Conservation (phyloP, 331 rosid species). For the Acacia pycnantha region DNA sequence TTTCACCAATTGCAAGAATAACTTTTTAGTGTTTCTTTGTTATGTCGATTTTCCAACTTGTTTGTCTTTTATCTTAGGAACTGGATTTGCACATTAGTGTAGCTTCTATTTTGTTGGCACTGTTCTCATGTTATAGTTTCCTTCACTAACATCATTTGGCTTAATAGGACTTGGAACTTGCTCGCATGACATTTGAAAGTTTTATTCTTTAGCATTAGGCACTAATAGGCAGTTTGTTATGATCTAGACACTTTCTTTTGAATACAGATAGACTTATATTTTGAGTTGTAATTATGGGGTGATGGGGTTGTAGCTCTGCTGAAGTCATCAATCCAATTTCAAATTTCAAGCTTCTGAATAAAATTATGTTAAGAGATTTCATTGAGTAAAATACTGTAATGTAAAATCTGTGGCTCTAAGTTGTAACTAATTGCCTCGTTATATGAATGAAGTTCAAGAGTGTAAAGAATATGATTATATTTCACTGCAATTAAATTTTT, state of each 20-base stretch:
- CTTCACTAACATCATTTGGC: conserved; percentile 9
- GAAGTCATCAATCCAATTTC: background rate
- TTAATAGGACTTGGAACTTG: conserved; percentile 7
- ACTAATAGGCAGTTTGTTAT: background rate
- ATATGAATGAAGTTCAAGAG: background rate
- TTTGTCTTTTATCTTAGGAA: background rate
- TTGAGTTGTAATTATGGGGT: background rate
- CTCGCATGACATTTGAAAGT: background rate
- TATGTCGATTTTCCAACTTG: background rate
- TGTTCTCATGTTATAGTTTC: conserved; percentile 1
- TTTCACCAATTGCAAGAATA: background rate
- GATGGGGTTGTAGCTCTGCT: background rate
- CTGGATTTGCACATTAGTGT: background rate
- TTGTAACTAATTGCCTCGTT: background rate
- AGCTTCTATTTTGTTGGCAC: background rate
- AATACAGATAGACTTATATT: background rate
- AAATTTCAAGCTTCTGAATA: background rate
- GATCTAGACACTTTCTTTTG: background rate
- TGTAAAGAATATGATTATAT: background rate
- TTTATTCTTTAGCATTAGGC: background rate
- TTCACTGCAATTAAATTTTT: background rate
- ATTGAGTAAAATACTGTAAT: background rate
- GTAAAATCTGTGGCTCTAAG: background rate
- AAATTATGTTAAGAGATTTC: background rate
- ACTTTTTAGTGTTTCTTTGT: background rate